A percentile compares a stretch with the other conserved stretches of the same genome.
phyloP scores from a whole-genome alignment of 2,329 filamentous ascomycete genomes.

The Alternaria solani region DNA sequence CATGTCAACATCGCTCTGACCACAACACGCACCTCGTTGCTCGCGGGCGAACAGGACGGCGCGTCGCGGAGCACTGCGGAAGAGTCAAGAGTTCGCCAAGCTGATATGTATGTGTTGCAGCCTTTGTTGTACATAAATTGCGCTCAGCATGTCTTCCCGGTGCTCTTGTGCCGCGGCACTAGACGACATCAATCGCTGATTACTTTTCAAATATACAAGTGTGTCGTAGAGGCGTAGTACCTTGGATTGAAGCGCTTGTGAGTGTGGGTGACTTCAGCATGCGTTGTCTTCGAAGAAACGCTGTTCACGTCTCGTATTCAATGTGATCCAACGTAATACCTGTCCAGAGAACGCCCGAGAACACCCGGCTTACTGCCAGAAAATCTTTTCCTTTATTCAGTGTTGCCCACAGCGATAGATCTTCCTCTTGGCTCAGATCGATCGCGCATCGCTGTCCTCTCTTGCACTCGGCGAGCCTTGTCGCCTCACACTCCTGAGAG shows the following conservation, averaged over 20 bases:
- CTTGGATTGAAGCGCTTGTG: background rate
- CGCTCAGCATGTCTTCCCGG: background rate
- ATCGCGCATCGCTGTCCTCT: background rate
- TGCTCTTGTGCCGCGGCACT: background rate
- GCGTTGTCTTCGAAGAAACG: background rate
- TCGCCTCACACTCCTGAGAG: background rate
- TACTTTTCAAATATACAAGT: background rate
- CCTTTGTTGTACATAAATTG: background rate
- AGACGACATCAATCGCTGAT: background rate
- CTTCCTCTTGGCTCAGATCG: background rate
- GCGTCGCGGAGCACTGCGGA: conserved; percentile 5
- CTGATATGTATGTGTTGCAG: background rate
- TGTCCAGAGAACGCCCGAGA: background rate
- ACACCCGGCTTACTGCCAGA: background rate
- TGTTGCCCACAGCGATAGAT: background rate
- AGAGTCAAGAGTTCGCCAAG: conserved; percentile 5
- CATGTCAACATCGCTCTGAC: conserved; percentile 2
- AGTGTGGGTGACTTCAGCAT: background rate
- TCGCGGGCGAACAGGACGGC: conserved; percentile 4
- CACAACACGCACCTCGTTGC: conserved; percentile 1
- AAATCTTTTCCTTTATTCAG: background rate
- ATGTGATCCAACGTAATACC: background rate
- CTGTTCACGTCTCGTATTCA: background rate
- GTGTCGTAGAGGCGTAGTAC: background rate
- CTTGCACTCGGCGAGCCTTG: background rate